Conservation (phyloP, 2,329 filamentous ascomycete species). For the Pseudogymnoascus sp. region DNA sequence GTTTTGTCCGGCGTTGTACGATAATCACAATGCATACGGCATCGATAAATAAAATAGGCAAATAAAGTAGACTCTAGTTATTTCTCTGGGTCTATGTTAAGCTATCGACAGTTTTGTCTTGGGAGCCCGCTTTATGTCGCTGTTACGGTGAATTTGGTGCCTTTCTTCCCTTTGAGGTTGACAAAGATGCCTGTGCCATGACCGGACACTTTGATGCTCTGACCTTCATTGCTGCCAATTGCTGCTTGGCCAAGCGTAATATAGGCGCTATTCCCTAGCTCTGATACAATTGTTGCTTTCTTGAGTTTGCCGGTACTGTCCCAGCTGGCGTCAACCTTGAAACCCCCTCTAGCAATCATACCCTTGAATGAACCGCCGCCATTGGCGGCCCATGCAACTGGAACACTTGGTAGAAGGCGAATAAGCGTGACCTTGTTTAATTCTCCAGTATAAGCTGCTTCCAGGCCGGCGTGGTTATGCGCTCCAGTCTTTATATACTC, state of each 20-base stretch:
- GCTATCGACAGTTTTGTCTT: background rate
- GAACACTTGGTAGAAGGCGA: constrained; percentile 22
- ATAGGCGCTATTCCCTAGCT: background rate
- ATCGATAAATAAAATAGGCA: too few species aligned
- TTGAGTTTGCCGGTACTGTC: background rate
- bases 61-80: too few species aligned
- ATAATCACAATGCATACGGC: too few species aligned
- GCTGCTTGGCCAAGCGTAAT: background rate
- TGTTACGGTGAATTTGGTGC: constrained; percentile 4
- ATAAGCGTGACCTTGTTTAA: background rate
- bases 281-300: background rate
- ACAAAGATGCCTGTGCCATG: background rate
- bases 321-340: constrained; percentile 18
- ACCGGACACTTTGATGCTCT: background rate
- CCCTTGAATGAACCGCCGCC: constrained; percentile 15
- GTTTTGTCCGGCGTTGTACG: background rate
- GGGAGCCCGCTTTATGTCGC: background rate
- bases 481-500: constrained; percentile 14
- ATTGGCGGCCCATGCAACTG: constrained; percentile 16
- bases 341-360: constrained; percentile 16
- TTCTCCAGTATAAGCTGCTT: background rate
- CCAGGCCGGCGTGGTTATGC: background rate
- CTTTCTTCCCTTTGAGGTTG: background rate
- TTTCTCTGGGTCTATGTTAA: too few species aligned
- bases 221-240: background rate